These are phyloP conservation scores for Euphrasia confusa DNA, from an alignment of 257 asterid species.

Conservation along the genomic window DNA sequence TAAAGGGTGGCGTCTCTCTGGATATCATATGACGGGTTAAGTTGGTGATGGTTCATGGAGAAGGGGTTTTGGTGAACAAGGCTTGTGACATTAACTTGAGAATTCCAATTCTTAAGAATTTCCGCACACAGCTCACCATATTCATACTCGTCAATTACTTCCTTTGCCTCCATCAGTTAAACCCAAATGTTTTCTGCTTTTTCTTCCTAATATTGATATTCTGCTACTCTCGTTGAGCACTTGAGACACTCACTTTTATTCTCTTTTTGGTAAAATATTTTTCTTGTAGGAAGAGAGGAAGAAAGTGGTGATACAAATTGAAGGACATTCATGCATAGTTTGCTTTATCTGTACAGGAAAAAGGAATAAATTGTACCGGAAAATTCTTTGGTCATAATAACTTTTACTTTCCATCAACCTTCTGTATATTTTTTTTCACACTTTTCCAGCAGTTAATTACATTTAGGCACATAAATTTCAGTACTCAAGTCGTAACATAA, in stretches of 20 bases:
- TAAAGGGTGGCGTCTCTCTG: not conserved
- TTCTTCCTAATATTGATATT: conserved; percentile 18
- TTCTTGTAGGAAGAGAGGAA: conserved; percentile 3
- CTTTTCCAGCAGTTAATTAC: not conserved
- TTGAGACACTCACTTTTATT: not conserved
- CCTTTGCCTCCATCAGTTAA: conserved; percentile 7
- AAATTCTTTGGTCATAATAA: not conserved
- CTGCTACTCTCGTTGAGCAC: not conserved
- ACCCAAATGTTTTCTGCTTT: not conserved
- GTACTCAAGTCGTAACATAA: not conserved
- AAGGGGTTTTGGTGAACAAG: conserved; percentile 18
- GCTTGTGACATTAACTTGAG: conserved; percentile 12
- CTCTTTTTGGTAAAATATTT: not conserved
- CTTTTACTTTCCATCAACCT: conserved; percentile 14
- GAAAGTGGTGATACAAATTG: conserved; percentile 1
- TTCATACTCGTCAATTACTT: not conserved
- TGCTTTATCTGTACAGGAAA: not conserved
- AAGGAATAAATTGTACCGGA: not conserved
- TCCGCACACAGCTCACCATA: conserved; percentile 24
- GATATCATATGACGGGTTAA: not conserved
- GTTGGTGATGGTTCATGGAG: conserved; percentile 16
- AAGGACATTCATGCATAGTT: conserved; percentile 22
- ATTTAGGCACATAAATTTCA: not conserved
- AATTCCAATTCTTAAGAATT: conserved; percentile 30
- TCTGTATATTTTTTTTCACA: conserved; percentile 3